These are phyloP conservation scores for Penicillium digitatum DNA, from an alignment of 2,329 filamentous ascomycete species.

Conservation along the genomic window DNA sequence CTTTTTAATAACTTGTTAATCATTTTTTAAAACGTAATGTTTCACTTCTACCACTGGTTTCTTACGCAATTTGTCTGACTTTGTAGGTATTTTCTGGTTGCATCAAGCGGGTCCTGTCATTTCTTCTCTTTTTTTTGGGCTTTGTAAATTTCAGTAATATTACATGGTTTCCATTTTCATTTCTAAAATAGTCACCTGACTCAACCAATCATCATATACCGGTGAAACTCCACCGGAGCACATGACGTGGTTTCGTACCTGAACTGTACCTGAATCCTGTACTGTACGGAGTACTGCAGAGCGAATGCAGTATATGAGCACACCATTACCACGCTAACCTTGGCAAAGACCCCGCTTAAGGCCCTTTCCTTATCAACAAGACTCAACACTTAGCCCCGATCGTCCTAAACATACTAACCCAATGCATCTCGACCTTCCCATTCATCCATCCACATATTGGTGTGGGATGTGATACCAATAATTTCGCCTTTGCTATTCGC, in stretches of 20 bases:
- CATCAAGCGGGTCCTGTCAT: neutral
- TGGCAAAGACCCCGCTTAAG: neutral
- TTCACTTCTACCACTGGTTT: neutral
- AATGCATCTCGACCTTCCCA: neutral
- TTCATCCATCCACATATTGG: neutral
- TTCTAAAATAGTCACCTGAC: neutral
- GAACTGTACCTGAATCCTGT: neutral
- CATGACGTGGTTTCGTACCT: neutral
- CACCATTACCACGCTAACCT: neutral
- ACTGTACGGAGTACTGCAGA: neutral
- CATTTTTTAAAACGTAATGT: neutral
- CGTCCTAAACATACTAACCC: neutral
- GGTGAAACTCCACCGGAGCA: neutral
- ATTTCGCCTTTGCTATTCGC: constrained; percentile 2
- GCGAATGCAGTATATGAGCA: neutral
- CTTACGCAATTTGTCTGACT: neutral
- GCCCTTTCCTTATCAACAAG: neutral
- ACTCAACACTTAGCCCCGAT: constrained; percentile 1
- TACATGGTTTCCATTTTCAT: neutral
- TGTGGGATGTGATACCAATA: neutral
- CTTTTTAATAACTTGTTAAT: too few relatives aligned
- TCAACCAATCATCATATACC: neutral
- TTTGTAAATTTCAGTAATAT: neutral
- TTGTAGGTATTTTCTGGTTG: neutral
- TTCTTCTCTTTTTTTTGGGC: neutral